These are phyloP conservation scores for Prunus davidiana DNA, from an alignment of 306 rosid genomes.

Conservation along the genomic window DNA sequence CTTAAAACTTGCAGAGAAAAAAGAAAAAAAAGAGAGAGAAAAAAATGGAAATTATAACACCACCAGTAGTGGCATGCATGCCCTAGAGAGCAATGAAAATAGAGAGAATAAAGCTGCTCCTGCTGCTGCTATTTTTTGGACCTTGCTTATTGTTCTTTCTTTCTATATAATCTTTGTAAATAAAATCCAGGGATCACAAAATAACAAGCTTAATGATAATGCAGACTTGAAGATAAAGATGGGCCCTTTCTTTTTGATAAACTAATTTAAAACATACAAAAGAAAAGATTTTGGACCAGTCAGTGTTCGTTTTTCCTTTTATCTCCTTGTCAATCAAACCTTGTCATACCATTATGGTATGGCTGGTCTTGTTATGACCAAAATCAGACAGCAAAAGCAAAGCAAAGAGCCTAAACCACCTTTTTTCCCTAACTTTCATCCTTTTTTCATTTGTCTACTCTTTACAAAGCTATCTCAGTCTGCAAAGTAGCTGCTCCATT, in stretches of 20 bases:
- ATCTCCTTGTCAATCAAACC: constrained; percentile 25
- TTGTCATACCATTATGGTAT: constrained; percentile 31
- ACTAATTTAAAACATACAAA: neutral
- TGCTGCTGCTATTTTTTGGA: constrained; percentile 22
- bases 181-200: constrained; percentile 16
- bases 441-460: neutral
- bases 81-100: constrained; percentile 16
- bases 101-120: constrained; percentile 31
- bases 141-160: constrained; percentile 25
- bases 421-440: constrained; percentile 18
- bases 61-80: constrained; percentile 23
- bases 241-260: neutral
- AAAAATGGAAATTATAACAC: constrained; percentile 1
- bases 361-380: constrained; percentile 33
- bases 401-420: constrained; percentile 11
- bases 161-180: constrained; percentile 25
- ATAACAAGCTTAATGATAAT: neutral
- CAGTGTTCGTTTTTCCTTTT: neutral
- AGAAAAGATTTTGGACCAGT: neutral
- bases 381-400: constrained; percentile 27
- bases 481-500: constrained; percentile 37
- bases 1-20: constrained; percentile 23
- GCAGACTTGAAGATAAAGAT: neutral
- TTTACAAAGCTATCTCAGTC: constrained; percentile 42
- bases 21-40: neutral